phyloP scores from a whole-genome alignment of 179 eudicot genomes.

The Amaranthus tricolor region DNA sequence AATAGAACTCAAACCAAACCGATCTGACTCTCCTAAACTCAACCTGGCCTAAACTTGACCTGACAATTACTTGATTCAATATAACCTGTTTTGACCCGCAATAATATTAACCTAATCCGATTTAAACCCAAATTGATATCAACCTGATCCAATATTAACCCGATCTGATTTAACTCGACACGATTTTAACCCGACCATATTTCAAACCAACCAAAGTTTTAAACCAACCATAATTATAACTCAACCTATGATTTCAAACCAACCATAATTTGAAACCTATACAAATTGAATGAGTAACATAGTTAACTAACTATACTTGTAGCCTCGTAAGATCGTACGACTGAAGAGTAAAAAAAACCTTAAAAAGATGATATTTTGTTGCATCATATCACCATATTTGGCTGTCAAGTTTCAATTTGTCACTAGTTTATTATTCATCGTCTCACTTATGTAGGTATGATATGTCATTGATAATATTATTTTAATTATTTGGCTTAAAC shows the following conservation, averaged over 20 bases:
- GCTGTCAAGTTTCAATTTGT: no score
- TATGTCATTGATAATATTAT: no score
- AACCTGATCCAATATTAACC: background rate
- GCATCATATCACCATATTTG: no score
- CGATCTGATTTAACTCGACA: background rate
- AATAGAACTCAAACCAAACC: no score
- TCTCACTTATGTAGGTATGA: no score
- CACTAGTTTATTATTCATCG: no score
- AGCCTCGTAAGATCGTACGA: background rate
- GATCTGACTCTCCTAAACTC: no score
- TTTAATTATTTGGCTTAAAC: no score
- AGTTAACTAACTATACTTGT: background rate
- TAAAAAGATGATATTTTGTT: no score
- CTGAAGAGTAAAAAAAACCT: background rate
- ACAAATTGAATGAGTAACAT: background rate
- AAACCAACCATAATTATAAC: background rate
- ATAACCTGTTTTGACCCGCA: background rate
- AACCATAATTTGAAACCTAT: background rate
- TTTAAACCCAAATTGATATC: background rate
- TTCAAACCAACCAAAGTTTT: background rate
- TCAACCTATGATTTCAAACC: background rate
- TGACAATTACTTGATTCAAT: background rate
- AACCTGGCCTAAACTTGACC: background rate
- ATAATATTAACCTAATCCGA: background rate
- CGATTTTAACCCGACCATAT: background rate